phyloP scores from a whole-genome alignment of 495 filamentous ascomycete genomes.

The Hypoxylon cercidicola region DNA sequence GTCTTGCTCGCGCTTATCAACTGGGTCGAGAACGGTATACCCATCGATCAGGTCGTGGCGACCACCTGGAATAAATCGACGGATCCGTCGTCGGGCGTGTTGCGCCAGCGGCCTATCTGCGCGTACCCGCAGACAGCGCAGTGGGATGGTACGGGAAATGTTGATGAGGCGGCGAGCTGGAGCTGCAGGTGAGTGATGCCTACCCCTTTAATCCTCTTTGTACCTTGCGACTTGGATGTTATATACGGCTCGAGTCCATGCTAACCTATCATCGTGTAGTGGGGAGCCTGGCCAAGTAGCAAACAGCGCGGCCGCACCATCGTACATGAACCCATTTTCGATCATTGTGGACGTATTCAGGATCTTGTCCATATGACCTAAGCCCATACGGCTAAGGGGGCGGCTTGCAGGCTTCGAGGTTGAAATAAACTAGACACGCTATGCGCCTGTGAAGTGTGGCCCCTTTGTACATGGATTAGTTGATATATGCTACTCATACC shows the following conservation, averaged over 20 bases:
- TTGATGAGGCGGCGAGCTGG: slow-evolving; percentile 44
- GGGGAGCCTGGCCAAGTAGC: neutral
- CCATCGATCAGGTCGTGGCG: slow-evolving; percentile 48
- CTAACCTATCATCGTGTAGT: slow-evolving; percentile 5
- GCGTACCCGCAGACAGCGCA: slow-evolving; percentile 48
- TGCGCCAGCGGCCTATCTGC: slow-evolving; percentile 53
- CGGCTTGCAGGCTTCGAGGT: neutral
- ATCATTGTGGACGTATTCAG: slow-evolving; percentile 25
- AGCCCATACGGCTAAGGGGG: too few relatives aligned
- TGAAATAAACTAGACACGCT: neutral
- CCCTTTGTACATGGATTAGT: slow-evolving; percentile 11
- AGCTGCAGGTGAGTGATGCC: slow-evolving; percentile 41
- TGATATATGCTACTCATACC: neutral
- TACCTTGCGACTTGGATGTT: neutral
- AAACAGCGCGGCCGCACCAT: slow-evolving; percentile 10
- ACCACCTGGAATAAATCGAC: slow-evolving; percentile 52
- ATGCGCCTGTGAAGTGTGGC: neutral
- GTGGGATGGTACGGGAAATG: slow-evolving; percentile 37
- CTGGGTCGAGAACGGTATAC: slow-evolving; percentile 57
- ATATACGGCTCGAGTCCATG: neutral
- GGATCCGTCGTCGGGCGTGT: slow-evolving; percentile 42
- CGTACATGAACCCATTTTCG: slow-evolving; percentile 38
- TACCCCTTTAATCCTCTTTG: neutral
- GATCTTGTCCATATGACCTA: slow-evolving; percentile 9
- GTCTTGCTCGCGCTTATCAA: slow-evolving; percentile 55